Conservation (phyloP, 2,329 filamentous ascomycete species). For the Aspergillus puulaauensis region DNA sequence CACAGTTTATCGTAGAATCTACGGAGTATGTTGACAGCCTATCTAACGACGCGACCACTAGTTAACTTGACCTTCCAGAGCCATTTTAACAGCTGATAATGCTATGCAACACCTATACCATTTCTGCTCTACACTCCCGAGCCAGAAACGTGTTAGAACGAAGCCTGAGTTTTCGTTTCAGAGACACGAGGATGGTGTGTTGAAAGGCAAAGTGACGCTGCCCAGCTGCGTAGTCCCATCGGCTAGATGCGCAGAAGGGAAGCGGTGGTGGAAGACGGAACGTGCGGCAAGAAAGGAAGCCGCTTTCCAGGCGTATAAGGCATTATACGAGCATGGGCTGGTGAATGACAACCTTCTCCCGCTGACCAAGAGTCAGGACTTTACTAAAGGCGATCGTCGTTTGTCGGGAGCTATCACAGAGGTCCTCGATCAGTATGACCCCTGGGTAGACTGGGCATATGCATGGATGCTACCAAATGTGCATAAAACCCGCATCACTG, state of each 20-base stretch:
- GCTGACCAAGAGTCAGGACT: slow-evolving; percentile 32
- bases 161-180: slow-evolving; percentile 63
- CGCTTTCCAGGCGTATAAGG: slow-evolving; percentile 75
- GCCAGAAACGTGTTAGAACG: slow-evolving; percentile 59
- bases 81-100: slow-evolving; percentile 69
- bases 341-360: slow-evolving; percentile 79
- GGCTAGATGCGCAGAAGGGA: slow-evolving; percentile 56
- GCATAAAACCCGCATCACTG: slow-evolving; percentile 22
- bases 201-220: slow-evolving; percentile 63
- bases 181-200: slow-evolving; percentile 15
- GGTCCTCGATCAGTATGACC: slow-evolving; percentile 30
- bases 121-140: slow-evolving; percentile 68
- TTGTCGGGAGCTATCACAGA: slow-evolving; percentile 23
- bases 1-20: slow-evolving; percentile 42
- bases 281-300: slow-evolving; percentile 75
- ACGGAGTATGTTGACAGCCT: slow-evolving; percentile 22
- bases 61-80: slow-evolving; percentile 42
- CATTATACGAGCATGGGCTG: slow-evolving; percentile 67
- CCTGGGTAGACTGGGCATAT: slow-evolving; percentile 28
- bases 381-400: slow-evolving; percentile 11
- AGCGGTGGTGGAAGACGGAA: slow-evolving; percentile 66
- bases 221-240: slow-evolving; percentile 67
- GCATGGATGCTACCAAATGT: slow-evolving; percentile 24
- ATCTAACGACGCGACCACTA: neutral
- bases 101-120: slow-evolving; percentile 76